Base-by-base conservation (phyloP, 768 basidiomycete species). In the Pleurotus pulmonarius region DNA sequence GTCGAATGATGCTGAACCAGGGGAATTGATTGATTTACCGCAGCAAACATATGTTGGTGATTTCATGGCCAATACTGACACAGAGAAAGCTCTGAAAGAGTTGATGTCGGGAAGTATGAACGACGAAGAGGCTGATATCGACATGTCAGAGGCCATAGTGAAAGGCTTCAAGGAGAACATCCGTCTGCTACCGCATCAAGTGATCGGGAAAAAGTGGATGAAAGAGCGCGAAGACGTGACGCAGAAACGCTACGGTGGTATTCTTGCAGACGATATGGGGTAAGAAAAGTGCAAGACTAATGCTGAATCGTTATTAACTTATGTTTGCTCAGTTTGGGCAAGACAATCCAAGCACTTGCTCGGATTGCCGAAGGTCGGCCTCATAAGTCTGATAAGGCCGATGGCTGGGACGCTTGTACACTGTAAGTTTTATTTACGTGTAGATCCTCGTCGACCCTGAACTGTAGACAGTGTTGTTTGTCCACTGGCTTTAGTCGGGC, bases 251-350 rank as follows among this genome's bases (percentile, higher is more conserved):
- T 74, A 64, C 5, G 95, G 96, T 1, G 96, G 96, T 0, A 94
- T 98, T 61, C 73, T 97, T 12, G 94, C 94, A 4, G 94, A 98
- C 67, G 91, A 91, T 64, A 92, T 92, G 88, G 90, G 89, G 89
- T 88, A 25, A 16, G 12, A 47, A 38, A 34, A 8, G 26, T 55
- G 18, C 43, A 60, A 24, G 16, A 43, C 56, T 59, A 34, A 58
- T 44, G 44, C 25, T 46, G 37, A 5, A 48, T 24, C 29, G 20
- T 34, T 5, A 16, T 45, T 25, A 25, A 29, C 26, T 38, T 26
- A 29, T 20, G n/a, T 40, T 51, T 43, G 34, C 16, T 5, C 53
- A 90, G 88, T 58, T 77, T 92, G 1, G 90, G 90, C 1, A 93
- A 94, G 73, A 99, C 97, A 0, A 90, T 98, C 20, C 96, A 98